Conservation (phyloP, 495 filamentous ascomycete genomes). For the Xylaria palmicola region DNA sequence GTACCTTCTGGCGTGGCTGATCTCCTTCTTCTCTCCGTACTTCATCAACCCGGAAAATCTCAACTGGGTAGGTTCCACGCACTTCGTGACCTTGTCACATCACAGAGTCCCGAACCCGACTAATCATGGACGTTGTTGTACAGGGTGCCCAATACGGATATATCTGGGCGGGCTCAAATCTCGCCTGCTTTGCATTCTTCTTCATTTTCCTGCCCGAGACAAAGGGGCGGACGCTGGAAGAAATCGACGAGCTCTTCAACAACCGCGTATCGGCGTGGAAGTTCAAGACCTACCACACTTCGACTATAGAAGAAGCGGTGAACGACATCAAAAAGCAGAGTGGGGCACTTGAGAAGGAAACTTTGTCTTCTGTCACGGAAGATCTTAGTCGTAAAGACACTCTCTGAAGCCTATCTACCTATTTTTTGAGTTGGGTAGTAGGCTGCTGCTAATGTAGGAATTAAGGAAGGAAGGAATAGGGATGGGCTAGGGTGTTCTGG, state of each 20-base stretch:
- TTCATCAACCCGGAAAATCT: constrained; percentile 51
- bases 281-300: constrained; percentile 37
- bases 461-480: no score
- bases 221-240: constrained; percentile 56
- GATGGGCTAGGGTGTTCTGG: neutral
- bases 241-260: constrained; percentile 54
- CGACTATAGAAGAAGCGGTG: constrained; percentile 34
- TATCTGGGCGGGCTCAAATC: constrained; percentile 49
- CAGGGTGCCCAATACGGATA: constrained; percentile 49
- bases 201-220: constrained; percentile 50
- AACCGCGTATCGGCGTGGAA: constrained; percentile 38
- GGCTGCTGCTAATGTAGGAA: no score
- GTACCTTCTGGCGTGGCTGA: constrained; percentile 46
- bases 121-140: neutral
- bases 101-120: neutral
- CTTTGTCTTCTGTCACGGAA: constrained; percentile 5
- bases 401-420: neutral
- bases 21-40: constrained; percentile 46
- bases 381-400: constrained; percentile 16
- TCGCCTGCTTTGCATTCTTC: constrained; percentile 47
- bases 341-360: constrained; percentile 10
- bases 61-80: constrained; percentile 37
- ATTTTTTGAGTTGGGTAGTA: neutral
- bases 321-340: constrained; percentile 28
- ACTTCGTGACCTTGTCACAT: neutral